A percentile compares a stretch with the other conserved stretches of the same genome.
phyloP scores from a whole-genome alignment of 768 basidiomycete species.

The Clitopilus hobsonii region DNA sequence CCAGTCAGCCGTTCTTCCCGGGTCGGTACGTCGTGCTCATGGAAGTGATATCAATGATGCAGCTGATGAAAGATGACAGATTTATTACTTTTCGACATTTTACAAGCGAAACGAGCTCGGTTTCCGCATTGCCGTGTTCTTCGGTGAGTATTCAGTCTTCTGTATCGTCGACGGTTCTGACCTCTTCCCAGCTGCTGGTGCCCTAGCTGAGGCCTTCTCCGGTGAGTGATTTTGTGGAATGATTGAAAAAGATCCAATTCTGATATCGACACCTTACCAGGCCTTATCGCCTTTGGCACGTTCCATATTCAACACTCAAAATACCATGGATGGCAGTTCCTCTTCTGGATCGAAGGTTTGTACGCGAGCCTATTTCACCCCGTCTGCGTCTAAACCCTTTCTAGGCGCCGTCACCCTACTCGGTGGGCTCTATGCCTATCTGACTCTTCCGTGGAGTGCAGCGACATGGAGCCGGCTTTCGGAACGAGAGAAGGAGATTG shows the following conservation, averaged over 20 bases:
- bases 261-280: slow-evolving; percentile 12
- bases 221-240: slow-evolving; percentile 16
- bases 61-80: slow-evolving; percentile 12
- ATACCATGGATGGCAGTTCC: slow-evolving; percentile 46
- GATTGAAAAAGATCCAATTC: not conserved
- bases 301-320: slow-evolving; percentile 39
- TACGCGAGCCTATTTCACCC: not conserved
- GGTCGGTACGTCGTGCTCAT: slow-evolving; percentile 22
- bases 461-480: slow-evolving; percentile 35
- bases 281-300: slow-evolving; percentile 45
- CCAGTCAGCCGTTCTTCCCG: slow-evolving; percentile 45
- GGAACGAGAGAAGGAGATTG: slow-evolving; percentile 34
- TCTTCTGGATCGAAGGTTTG: slow-evolving; percentile 49
- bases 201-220: slow-evolving; percentile 43
- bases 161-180: not conserved
- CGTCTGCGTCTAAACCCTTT: not conserved
- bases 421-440: slow-evolving; percentile 40
- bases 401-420: slow-evolving; percentile 33
- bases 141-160: slow-evolving; percentile 22
- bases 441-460: slow-evolving; percentile 41
- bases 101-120: slow-evolving; percentile 48
- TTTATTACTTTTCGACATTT: slow-evolving; percentile 47
- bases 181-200: slow-evolving; percentile 29
- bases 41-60: not conserved
- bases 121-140: slow-evolving; percentile 43